A percentile compares a stretch with the other conserved stretches of the same genome.
These are phyloP conservation scores for Colletotrichum sublineola DNA, from an alignment of 2,329 filamentous ascomycete genomes.

Conservation along the genomic window DNA sequence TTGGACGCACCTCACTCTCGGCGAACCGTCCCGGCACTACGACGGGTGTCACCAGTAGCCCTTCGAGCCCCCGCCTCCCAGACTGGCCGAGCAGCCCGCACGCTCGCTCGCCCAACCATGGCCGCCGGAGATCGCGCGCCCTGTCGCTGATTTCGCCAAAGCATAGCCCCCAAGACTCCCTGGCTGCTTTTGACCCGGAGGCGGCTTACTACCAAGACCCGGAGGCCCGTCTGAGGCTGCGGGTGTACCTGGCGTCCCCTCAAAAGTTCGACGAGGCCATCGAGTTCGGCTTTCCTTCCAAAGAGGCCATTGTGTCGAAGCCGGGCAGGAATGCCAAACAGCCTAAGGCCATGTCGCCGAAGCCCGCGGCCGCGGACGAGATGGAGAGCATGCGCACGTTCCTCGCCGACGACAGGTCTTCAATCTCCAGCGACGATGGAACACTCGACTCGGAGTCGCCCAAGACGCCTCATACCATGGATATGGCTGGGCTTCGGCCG, in stretches of 20 bases:
- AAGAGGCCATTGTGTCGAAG: conserved; percentile 57
- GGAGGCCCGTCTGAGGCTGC: conserved; percentile 86
- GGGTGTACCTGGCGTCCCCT: conserved; percentile 87
- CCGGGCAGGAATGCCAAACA: conserved; percentile 50
- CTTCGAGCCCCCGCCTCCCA: conserved; percentile 46
- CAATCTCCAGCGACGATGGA: conserved; percentile 66
- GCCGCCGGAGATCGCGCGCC: conserved; percentile 66
- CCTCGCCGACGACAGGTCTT: conserved; percentile 69
- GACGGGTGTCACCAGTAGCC: conserved; percentile 50
- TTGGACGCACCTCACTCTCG: conserved; percentile 68
- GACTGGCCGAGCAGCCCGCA: conserved; percentile 39
- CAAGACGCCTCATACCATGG: conserved; percentile 65
- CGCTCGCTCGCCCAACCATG: conserved; percentile 51
- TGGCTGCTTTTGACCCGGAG: conserved; percentile 73
- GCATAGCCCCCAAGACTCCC: conserved; percentile 59
- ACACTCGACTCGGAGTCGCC: conserved; percentile 73
- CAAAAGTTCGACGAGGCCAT: conserved; percentile 97
- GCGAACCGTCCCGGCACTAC: conserved; percentile 62
- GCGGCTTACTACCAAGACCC: conserved; percentile 92
- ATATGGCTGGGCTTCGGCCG: conserved; percentile 53
- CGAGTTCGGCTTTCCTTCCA: conserved; percentile 89
- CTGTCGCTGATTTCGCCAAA: conserved; percentile 67
- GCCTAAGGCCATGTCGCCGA: conserved; percentile 40
- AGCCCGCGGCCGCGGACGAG: conserved; percentile 48
- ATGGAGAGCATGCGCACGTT: conserved; percentile 70